phyloP scores from a whole-genome alignment of 2,329 filamentous ascomycete species.

The Exserohilum turcica region DNA sequence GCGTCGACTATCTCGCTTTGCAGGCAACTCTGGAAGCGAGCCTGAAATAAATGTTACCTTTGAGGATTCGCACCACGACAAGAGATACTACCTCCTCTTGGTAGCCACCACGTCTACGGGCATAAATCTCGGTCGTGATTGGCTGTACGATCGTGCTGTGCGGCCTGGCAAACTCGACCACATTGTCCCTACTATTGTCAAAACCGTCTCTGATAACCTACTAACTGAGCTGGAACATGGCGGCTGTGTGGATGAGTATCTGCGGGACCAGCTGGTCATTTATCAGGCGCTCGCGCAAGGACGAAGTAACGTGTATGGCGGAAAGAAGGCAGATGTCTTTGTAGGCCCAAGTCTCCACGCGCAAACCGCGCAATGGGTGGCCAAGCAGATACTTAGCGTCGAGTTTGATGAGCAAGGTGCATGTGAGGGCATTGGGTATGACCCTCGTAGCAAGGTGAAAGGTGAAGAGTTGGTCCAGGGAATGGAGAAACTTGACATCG shows the following conservation, averaged over 20 bases:
- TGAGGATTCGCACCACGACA: constrained; percentile 52
- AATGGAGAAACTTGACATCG: background rate
- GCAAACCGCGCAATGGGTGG: constrained; percentile 55
- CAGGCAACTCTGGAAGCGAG: background rate
- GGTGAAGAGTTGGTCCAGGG: background rate
- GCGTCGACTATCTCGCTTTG: constrained; percentile 18
- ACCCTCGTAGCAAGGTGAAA: background rate
- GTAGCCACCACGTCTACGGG: constrained; percentile 58
- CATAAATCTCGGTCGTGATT: constrained; percentile 58
- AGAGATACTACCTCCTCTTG: constrained; percentile 60
- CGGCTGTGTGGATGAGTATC: constrained; percentile 59
- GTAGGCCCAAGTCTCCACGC: constrained; percentile 52
- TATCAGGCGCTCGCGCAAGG: constrained; percentile 62
- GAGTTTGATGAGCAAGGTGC: constrained; percentile 45
- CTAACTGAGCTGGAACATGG: constrained; percentile 53
- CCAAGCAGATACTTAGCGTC: constrained; percentile 45
- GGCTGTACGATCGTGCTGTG: constrained; percentile 50
- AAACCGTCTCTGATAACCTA: constrained; percentile 53
- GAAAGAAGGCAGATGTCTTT: constrained; percentile 24
- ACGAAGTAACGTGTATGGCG: constrained; percentile 42
- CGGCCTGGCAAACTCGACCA: constrained; percentile 28
- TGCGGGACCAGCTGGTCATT: constrained; percentile 64
- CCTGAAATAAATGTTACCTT: constrained; percentile 34
- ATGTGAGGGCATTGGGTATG: constrained; percentile 47
- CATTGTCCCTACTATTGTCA: constrained; percentile 47